Conservation (phyloP, 2,329 filamentous ascomycete genomes). For the Neofusicoccum cordaticola region DNA sequence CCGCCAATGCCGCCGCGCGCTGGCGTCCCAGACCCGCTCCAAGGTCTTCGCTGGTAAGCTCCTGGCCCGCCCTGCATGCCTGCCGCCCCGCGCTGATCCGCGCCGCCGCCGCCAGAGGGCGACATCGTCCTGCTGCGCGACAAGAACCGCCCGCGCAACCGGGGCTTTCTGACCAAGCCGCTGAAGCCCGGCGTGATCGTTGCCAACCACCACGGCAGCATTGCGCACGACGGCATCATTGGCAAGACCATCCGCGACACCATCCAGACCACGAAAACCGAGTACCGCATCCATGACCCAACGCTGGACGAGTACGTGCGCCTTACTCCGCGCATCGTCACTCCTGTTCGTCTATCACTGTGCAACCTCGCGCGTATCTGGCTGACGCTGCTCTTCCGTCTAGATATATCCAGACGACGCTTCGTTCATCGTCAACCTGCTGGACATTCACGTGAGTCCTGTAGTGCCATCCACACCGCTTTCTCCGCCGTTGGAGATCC, state of each 20-base stretch:
- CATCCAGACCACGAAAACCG: conserved; percentile 52
- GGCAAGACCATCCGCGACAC: conserved; percentile 59
- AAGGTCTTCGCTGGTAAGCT: conserved; percentile 17
- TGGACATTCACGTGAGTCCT: conserved; percentile 66
- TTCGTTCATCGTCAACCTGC: conserved; percentile 68
- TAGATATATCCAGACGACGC: conserved; percentile 75
- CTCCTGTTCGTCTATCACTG: conserved; percentile 57
- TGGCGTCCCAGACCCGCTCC: conserved; percentile 6
- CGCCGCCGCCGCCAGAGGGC: conserved; percentile 26
- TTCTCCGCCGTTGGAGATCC: conserved; percentile 62
- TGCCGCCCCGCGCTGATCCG: conserved; percentile 19
- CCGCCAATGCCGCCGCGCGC: conserved; percentile 13
- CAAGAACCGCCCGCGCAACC: conserved; percentile 30
- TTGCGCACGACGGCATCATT: conserved; percentile 59
- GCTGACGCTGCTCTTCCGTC: conserved; percentile 12
- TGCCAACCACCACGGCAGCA: conserved; percentile 46
- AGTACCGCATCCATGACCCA: conserved; percentile 61
- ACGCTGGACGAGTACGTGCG: conserved; percentile 72
- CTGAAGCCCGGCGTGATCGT: conserved; percentile 35
- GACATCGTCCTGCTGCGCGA: conserved; percentile 44
- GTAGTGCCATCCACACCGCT: conserved; percentile 28
- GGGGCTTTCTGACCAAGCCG: conserved; percentile 36
- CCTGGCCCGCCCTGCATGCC: conserved; percentile 9
- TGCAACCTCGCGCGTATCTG: background rate
- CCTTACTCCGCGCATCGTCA: conserved; percentile 67